Percentiles rank a stretch among this genome's conserved stretches.
phyloP scores from a whole-genome alignment of 768 basidiomycete genomes.

The Boletus vermiculosoides region DNA sequence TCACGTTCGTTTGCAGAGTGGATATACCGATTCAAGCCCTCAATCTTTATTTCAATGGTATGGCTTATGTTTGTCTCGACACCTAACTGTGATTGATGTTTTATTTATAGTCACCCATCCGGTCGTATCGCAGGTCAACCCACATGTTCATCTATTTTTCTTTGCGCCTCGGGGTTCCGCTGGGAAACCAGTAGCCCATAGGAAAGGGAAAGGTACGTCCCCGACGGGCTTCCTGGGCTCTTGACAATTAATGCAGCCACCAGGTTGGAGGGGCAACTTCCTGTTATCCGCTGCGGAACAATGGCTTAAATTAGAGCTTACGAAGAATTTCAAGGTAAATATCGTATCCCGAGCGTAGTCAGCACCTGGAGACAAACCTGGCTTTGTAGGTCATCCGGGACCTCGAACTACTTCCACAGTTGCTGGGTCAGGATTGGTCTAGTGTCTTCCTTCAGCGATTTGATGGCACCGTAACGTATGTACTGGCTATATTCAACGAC shows the following conservation, averaged over 20 bases:
- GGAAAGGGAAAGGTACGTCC: slow-evolving; percentile 78
- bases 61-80: not conserved
- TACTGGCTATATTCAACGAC: slow-evolving; percentile 17
- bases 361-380: not conserved
- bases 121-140: slow-evolving; percentile 93
- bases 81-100: slow-evolving; percentile 1
- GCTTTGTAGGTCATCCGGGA: slow-evolving; percentile 82
- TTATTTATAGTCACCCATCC: slow-evolving; percentile 72
- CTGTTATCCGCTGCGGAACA: slow-evolving; percentile 90
- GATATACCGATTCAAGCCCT: slow-evolving; percentile 92
- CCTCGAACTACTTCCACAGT: slow-evolving; percentile 89
- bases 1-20: slow-evolving; percentile 49
- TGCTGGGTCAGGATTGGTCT: slow-evolving; percentile 95
- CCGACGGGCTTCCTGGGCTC: not conserved
- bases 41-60: slow-evolving; percentile 88
- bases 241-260: not conserved
- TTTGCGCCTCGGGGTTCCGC: slow-evolving; percentile 88
- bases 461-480: slow-evolving; percentile 84
- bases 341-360: not conserved
- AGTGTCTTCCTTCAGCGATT: slow-evolving; percentile 95
- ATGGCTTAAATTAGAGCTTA: slow-evolving; percentile 91
- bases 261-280: slow-evolving; percentile 95
- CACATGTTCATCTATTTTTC: slow-evolving; percentile 90
- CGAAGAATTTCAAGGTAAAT: slow-evolving; percentile 88
- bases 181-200: slow-evolving; percentile 91